Evolutionary conservation across 306 rosid species (phyloP).

Genomic region (Luffa acutangula): DNA sequence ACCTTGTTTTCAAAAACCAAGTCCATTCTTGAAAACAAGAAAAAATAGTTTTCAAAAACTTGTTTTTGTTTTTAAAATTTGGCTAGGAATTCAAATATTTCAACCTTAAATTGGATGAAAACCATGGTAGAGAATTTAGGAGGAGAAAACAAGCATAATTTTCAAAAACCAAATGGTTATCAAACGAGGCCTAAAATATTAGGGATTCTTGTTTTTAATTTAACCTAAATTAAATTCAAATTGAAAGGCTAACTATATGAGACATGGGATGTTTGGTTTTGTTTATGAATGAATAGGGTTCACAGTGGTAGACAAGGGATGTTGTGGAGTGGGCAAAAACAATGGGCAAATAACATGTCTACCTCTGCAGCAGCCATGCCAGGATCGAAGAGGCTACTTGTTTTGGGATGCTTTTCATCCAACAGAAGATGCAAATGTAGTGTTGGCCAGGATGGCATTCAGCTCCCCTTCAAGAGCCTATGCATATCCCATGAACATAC

Average conservation of each 20-base stretch:
- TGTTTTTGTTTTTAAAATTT: too few relatives aligned
- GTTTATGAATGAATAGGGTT: slow-evolving; percentile 37
- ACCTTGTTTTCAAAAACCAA: too few relatives aligned
- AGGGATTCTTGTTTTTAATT: too few relatives aligned
- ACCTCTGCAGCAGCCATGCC: slow-evolving; percentile 64
- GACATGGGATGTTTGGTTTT: not conserved
- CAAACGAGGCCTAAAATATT: too few relatives aligned
- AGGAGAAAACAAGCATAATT: too few relatives aligned
- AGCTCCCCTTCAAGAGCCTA: slow-evolving; percentile 33
- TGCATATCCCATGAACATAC: slow-evolving; percentile 68
- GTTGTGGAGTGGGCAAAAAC: slow-evolving; percentile 89
- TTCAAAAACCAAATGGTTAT: too few relatives aligned
- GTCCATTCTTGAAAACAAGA: too few relatives aligned
- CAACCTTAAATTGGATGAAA: too few relatives aligned
- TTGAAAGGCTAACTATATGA: not conserved
- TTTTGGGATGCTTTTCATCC: slow-evolving; percentile 97
- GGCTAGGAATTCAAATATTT: too few relatives aligned
- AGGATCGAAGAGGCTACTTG: slow-evolving; percentile 50
- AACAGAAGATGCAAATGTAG: slow-evolving; percentile 57
- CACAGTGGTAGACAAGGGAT: slow-evolving; percentile 72
- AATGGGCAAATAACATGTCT: slow-evolving; percentile 88
- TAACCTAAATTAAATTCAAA: too few relatives aligned
- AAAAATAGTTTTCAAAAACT: too few relatives aligned
- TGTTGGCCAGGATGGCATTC: slow-evolving; percentile 42
- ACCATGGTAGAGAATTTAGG: too few relatives aligned